Conservation (phyloP, 345 rosid species). For the Microthlaspi erraticum region DNA sequence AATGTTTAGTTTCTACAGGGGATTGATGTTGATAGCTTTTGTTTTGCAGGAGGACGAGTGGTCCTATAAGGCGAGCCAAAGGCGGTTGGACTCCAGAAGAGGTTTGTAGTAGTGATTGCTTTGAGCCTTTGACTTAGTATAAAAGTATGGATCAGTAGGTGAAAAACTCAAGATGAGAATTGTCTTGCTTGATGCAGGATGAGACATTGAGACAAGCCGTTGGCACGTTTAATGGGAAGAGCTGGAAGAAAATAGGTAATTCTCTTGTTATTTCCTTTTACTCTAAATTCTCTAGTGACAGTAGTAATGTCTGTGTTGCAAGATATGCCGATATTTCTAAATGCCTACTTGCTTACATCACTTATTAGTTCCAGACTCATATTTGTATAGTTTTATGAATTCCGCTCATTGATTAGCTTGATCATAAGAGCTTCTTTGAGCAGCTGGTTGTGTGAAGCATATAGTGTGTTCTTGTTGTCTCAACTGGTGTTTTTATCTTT, state of each 20-base stretch:
- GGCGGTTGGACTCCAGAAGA: constrained; percentile 99
- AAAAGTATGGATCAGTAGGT: neutral
- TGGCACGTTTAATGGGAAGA: constrained; percentile 69
- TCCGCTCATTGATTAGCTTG: neutral
- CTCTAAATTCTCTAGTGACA: constrained; percentile 1
- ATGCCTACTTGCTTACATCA: neutral
- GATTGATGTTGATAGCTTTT: constrained; percentile 31
- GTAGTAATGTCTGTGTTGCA: neutral
- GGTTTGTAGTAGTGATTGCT: constrained; percentile 50
- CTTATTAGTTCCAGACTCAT: neutral
- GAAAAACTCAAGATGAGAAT: constrained; percentile 5
- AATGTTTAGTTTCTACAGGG: constrained; percentile 15
- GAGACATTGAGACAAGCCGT: constrained; percentile 87
- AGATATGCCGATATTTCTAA: neutral
- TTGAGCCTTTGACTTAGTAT: neutral
- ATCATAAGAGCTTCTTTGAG: neutral
- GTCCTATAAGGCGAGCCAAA: constrained; percentile 96
- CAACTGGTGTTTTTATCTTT: constrained; percentile 11
- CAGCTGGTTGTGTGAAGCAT: neutral
- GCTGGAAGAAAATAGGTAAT: constrained; percentile 88
- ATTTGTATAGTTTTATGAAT: neutral
- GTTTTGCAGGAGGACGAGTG: constrained; percentile 81
- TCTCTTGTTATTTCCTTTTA: constrained; percentile 20
- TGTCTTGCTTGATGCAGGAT: constrained; percentile 62
- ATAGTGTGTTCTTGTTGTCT: constrained; percentile 14